Conservation (phyloP, 1,284 basidiomycete species). For the Amylostereum areolatum region DNA sequence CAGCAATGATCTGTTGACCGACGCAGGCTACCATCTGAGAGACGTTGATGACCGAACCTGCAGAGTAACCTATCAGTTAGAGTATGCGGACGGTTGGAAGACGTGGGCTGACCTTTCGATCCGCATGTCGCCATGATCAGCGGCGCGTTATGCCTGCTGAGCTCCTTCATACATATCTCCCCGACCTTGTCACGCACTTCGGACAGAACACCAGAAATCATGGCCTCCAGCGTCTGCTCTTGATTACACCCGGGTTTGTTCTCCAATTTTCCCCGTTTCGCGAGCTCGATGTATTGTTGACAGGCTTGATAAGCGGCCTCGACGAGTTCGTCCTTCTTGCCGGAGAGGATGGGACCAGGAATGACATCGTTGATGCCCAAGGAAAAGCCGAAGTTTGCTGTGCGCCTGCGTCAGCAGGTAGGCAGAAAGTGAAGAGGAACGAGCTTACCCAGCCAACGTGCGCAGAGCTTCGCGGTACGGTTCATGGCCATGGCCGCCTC, state of each 20-base stretch:
- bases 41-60: slow-evolving; percentile 98
- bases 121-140: slow-evolving; percentile 99
- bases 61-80: background rate
- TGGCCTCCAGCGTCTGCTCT: slow-evolving; percentile 94
- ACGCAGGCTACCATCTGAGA: slow-evolving; percentile 99
- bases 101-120: slow-evolving; percentile 76
- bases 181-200: slow-evolving; percentile 96
- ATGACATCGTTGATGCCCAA: too few relatives aligned
- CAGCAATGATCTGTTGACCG: slow-evolving; percentile 98
- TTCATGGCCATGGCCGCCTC: too few relatives aligned
- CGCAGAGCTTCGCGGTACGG: too few relatives aligned
- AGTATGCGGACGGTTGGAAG: background rate
- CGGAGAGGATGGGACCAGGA: too few relatives aligned
- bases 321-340: too few relatives aligned
- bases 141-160: slow-evolving; percentile 94
- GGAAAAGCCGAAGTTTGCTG: too few relatives aligned
- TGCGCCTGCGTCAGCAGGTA: too few relatives aligned
- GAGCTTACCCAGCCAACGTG: too few relatives aligned
- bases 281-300: too few relatives aligned
- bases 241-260: slow-evolving; percentile 97
- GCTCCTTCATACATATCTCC: slow-evolving; percentile 96
- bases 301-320: too few relatives aligned
- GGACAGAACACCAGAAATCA: slow-evolving; percentile 91
- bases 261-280: slow-evolving; percentile 90
- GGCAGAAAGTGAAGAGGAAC: too few relatives aligned